Percentiles rank a stretch among this genome's conserved stretches.
phyloP scores from a whole-genome alignment of 352 stramenopile genomes.

The Pythium graminicola region DNA sequence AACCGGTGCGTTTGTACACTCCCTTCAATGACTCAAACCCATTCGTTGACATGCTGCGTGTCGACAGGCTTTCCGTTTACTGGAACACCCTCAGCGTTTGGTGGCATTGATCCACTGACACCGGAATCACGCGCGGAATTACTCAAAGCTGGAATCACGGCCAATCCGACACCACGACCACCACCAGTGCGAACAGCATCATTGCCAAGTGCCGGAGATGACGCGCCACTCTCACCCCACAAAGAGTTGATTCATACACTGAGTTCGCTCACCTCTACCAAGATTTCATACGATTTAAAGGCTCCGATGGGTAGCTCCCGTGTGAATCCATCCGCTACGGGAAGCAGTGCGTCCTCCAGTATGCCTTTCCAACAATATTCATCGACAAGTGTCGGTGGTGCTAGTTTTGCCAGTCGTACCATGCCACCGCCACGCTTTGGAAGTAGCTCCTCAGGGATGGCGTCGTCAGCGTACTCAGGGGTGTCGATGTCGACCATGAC shows the following conservation, averaged over 20 bases:
- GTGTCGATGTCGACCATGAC: constrained; percentile 18
- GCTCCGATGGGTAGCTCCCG: neutral
- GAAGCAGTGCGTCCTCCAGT: constrained; percentile 20
- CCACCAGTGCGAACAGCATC: no score
- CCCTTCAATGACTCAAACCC: neutral
- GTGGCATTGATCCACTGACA: constrained; percentile 22
- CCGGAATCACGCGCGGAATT: constrained; percentile 24
- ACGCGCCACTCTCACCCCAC: constrained; percentile 49
- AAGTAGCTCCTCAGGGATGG: neutral
- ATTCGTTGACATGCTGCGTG: neutral
- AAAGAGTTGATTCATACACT: constrained; percentile 56
- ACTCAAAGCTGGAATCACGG: constrained; percentile 16
- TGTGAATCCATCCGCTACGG: neutral
- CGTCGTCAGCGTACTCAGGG: constrained; percentile 12
- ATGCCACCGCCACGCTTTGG: constrained; percentile 2
- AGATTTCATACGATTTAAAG: constrained; percentile 15
- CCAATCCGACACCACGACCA: constrained; percentile 13
- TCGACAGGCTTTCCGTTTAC: constrained; percentile 12
- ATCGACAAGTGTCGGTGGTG: neutral
- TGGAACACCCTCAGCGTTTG: constrained; percentile 15
- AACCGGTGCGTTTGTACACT: constrained; percentile 2
- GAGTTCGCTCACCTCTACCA: constrained; percentile 30
- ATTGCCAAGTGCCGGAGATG: constrained; percentile 2
- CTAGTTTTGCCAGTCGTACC: constrained; percentile 24
- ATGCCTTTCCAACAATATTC: no score